Evolutionary conservation across 1,284 basidiomycete genomes (phyloP).

Genomic region (Cutaneotrichosporon cyanovorans): DNA sequence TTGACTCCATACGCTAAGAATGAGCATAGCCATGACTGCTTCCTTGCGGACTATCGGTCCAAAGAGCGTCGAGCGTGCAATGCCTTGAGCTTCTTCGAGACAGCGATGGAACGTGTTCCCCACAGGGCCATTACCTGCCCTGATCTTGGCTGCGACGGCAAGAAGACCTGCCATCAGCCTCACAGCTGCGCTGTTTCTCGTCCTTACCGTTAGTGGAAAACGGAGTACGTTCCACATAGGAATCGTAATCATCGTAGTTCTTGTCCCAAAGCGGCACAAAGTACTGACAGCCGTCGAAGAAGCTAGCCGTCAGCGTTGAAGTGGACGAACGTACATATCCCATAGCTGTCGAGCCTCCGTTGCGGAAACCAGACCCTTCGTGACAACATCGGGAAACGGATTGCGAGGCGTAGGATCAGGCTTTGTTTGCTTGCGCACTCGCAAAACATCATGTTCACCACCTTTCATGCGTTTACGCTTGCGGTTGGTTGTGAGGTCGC

Average conservation of each 20-base stretch:
- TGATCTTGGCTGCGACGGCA: constrained; percentile 82
- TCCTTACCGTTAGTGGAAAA: constrained; percentile 58
- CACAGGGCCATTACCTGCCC: constrained; percentile 76
- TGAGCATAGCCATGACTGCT: constrained; percentile 87
- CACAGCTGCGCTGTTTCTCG: no score
- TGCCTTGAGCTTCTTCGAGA: constrained; percentile 86
- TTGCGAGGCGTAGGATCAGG: constrained; percentile 76
- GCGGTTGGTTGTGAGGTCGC: constrained; percentile 15
- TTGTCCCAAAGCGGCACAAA: constrained; percentile 91
- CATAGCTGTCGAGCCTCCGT: constrained; percentile 75
- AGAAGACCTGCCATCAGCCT: constrained; percentile 51
- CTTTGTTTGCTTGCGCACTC: constrained; percentile 77
- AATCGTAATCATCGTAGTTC: constrained; percentile 81
- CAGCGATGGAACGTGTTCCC: constrained; percentile 79
- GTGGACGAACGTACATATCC: constrained; percentile 58
- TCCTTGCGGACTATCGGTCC: constrained; percentile 87
- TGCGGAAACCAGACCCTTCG: constrained; percentile 62
- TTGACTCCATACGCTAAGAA: constrained; percentile 86
- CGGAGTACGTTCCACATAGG: constrained; percentile 76
- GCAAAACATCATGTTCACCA: constrained; percentile 47
- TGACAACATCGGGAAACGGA: constrained; percentile 46
- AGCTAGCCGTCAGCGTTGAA: constrained; percentile 51
- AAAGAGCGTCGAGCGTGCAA: constrained; percentile 83
- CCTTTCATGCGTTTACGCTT: constrained; percentile 37
- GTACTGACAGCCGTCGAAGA: constrained; percentile 89